Evolutionary conservation across 2,329 filamentous ascomycete genomes (phyloP), one percentile per base, ranked within the genome.

Genomic region (Plectosphaerella plurivora): DNA sequence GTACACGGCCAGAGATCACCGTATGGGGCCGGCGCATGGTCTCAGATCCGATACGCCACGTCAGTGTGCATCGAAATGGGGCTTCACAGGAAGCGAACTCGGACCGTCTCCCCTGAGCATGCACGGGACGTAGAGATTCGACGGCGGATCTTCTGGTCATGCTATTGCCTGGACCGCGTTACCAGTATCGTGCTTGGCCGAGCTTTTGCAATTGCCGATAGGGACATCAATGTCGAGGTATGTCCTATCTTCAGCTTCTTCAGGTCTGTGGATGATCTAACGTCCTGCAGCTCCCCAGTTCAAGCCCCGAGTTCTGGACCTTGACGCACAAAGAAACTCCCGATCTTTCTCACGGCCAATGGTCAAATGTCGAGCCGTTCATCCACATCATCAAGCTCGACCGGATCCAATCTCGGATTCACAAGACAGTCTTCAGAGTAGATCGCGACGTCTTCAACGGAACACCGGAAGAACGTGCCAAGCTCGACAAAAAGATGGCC

Each of bases 1-100:
- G 58, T 70, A 1, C 65, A 68, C 20, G 64, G 65, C 10, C 61
- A 67, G n/a, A 55, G 68, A 16, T 61, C 65, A 3, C 65, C 67
- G 1, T 61, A 65, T n/a, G 67, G 67, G 9, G 63, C 67, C 1
- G 68, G 67, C 0, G 62, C 68, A 4, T 70, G 67, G 67, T 63
- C 63, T 1, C 65, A 67, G 36, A 58, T 68, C 5, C 55, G 66
- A 5, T 60, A 66, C 16, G 66, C 66, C 12, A 58, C 65, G 18
- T 58, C 63, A 1, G 53, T 66, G 0, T 64, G 62, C 44, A 65
- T 68, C 37, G 65, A 68, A 28, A 55, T 68, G 2, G 66, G 66
- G 1, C 55, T 69, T 1, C 66, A 69, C 48, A 53, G 65, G 3
- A 56, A 60, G 44, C 54, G 56, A 1, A 51, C 47, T 0, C 36